A percentile compares a stretch with the other conserved stretches of the same genome.
These are phyloP conservation scores for Ramaria rubella DNA, from an alignment of 768 basidiomycete species.

Conservation along the genomic window DNA sequence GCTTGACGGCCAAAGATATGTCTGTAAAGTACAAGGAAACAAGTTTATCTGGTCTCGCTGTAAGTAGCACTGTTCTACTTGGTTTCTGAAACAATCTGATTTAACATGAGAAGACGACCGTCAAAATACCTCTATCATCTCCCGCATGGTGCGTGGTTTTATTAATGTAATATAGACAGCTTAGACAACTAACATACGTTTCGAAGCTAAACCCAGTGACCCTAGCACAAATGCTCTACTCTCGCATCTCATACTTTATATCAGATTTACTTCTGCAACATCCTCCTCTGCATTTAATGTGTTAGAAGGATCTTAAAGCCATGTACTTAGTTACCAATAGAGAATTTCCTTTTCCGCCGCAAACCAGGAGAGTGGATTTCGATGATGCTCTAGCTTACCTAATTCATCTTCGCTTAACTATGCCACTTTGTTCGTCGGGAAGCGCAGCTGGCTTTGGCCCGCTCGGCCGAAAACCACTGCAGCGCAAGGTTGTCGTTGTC, in stretches of 20 bases:
- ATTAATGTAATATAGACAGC: not conserved
- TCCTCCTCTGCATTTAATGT: too few relatives aligned
- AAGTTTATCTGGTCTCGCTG: slow-evolving; percentile 72
- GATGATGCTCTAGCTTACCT: not conserved
- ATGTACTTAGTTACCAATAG: not conserved
- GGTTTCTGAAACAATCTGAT: slow-evolving; percentile 4
- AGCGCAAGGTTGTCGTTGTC: slow-evolving; percentile 78
- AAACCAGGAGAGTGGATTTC: not conserved
- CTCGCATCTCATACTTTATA: too few relatives aligned
- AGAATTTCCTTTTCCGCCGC: not conserved
- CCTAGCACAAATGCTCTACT: too few relatives aligned
- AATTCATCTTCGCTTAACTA: not conserved
- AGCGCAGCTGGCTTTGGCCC: slow-evolving; percentile 7
- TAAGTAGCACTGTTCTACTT: slow-evolving; percentile 26
- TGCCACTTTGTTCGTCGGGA: slow-evolving; percentile 9
- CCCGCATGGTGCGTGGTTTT: slow-evolving; percentile 58
- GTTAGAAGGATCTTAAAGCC: too few relatives aligned
- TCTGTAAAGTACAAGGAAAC: slow-evolving; percentile 95
- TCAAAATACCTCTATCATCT: slow-evolving; percentile 78
- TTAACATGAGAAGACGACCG: slow-evolving; percentile 45
- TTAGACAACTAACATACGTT: not conserved
- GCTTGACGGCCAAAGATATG: slow-evolving; percentile 90
- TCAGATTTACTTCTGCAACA: too few relatives aligned
- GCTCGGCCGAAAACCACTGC: slow-evolving; percentile 21
- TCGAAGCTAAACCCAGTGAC: too few relatives aligned